Evolutionary conservation across 306 rosid genomes (phyloP), one percentile per base, ranked within the genome.

Genomic region (Acacia melanoxylon): DNA sequence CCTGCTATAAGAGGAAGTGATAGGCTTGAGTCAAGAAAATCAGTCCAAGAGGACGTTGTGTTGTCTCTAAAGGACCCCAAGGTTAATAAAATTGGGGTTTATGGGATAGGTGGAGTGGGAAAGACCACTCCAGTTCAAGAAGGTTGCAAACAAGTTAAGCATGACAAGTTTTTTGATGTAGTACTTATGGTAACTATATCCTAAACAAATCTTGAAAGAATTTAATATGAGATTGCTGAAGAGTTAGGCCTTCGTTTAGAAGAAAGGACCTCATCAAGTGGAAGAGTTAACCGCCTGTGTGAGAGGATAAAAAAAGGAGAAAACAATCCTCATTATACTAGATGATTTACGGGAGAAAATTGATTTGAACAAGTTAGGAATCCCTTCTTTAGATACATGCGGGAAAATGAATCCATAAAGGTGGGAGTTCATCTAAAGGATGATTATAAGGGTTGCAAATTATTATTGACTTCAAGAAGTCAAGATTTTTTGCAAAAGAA

Each of bases 81-180:
- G 9, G 41, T 76, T 2, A 76, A 10, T 14, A 61, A 12, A 33
- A 16, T 76, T 13, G 72, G 80, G 9, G 42, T 76, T 13, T 59
- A 22, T 76, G 80, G 80, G 8, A 15, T 42, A 24, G 22, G 58
- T 10, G 80, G 72, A 10, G 71, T 76, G 15, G 80, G 80, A 16
- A 76, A 76, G 27, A 76, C 58, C 58, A 76, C 71, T 4, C 24
- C 41, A 2, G 72, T 61, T 4, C 25, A 76, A 62, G 9, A 61
- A 22, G 41, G 61, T 59, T 71, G 40, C 9, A 41, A 20, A 37
- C 33, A 67, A 76, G 77, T 44, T 5, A 27, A 14, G 49, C 52
- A 68, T 1, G 45, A 68, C 8, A 68, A 68, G 69, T 44, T 82
- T 10, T 76, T 82, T 45, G 29, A 76, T 76, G 51, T 0, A n/a